Evolutionary conservation across 2,329 filamentous ascomycete species (phyloP).

Genomic region (Acephala macrosclerotiorum): DNA sequence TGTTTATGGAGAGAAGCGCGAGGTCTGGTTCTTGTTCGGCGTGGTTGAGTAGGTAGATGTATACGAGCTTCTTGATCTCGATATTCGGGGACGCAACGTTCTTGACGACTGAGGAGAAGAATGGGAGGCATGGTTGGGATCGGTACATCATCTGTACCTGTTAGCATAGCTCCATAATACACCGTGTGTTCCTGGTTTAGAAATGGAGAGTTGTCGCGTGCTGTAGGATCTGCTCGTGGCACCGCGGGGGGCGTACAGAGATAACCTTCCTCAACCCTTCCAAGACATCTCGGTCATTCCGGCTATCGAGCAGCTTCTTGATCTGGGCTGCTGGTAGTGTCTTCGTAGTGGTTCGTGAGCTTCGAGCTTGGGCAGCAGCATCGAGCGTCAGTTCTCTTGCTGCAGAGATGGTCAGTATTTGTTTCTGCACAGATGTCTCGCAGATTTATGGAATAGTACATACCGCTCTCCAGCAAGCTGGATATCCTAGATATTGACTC

Average conservation of each 20-base stretch:
- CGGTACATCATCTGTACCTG: slow-evolving; percentile 86
- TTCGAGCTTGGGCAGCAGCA: slow-evolving; percentile 87
- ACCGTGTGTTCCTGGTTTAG: neutral
- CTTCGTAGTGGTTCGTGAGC: slow-evolving; percentile 65
- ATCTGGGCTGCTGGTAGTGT: slow-evolving; percentile 82
- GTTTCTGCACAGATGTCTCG: slow-evolving; percentile 13
- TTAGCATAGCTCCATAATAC: neutral
- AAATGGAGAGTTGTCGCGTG: slow-evolving; percentile 4
- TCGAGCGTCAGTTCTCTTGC: slow-evolving; percentile 97
- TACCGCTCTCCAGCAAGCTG: slow-evolving; percentile 93
- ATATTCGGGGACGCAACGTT: slow-evolving; percentile 94
- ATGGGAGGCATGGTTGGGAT: slow-evolving; percentile 84
- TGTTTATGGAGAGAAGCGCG: slow-evolving; percentile 95
- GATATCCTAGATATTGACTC: slow-evolving; percentile 96
- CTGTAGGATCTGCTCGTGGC: neutral
- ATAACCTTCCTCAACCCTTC: slow-evolving; percentile 91
- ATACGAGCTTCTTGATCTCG: slow-evolving; percentile 97
- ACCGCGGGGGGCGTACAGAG: slow-evolving; percentile 63
- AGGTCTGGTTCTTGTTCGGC: slow-evolving; percentile 96
- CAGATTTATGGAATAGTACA: slow-evolving; percentile 39
- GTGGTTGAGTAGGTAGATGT: slow-evolving; percentile 97
- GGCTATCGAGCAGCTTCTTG: slow-evolving; percentile 93
- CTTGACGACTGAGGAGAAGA: slow-evolving; percentile 98
- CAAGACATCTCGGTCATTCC: slow-evolving; percentile 89
- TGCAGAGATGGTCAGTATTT: slow-evolving; percentile 48